These are phyloP conservation scores for Capsicum chinense DNA, from an alignment of 257 asterid species.

Conservation along the genomic window DNA sequence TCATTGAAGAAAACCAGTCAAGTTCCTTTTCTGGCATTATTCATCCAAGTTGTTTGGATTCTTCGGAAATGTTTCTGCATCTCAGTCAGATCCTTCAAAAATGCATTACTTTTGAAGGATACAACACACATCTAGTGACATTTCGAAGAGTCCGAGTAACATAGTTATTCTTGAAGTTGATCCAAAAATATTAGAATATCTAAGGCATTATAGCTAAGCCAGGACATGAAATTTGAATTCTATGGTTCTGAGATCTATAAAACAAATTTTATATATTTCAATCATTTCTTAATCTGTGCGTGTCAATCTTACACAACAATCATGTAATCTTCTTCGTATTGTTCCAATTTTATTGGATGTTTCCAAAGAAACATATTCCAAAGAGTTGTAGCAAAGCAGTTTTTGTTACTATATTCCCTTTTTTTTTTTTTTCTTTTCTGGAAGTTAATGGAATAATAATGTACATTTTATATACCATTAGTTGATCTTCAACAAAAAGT, in stretches of 20 bases:
- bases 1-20: neutral
- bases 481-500: neutral
- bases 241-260: neutral
- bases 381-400: neutral
- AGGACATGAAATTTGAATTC: neutral
- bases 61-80: too few relatives aligned
- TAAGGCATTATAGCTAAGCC: neutral
- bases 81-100: too few relatives aligned
- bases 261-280: neutral
- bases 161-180: neutral
- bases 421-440: neutral
- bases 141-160: too few relatives aligned
- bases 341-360: neutral
- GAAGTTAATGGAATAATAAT: neutral
- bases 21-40: neutral
- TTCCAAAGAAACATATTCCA: neutral
- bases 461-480: constrained; percentile 32
- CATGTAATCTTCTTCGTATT: neutral
- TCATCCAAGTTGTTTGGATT: too few relatives aligned
- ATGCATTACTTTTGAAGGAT: too few relatives aligned
- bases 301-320: neutral
- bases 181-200: neutral
- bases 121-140: too few relatives aligned
- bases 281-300: neutral
- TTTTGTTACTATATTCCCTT: constrained; percentile 4